phyloP scores from a whole-genome alignment of 2,329 filamentous ascomycete species.

The Xylaria sp. region DNA sequence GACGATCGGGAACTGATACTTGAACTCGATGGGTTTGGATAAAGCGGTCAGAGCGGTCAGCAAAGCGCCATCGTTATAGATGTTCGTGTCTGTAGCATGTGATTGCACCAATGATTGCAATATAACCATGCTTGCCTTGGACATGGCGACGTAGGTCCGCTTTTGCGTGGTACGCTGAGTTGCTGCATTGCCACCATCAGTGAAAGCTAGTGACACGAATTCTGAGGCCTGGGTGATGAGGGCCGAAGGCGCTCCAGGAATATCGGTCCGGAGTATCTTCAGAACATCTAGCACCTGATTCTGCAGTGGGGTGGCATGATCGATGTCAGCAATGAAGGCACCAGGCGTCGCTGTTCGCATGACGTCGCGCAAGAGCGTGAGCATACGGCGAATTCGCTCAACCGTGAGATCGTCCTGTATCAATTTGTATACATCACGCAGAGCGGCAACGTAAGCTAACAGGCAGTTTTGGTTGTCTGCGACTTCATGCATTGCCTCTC shows the following conservation, averaged over 20 bases:
- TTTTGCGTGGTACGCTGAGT: slow-evolving; percentile 55
- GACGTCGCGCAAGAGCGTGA: slow-evolving; percentile 76
- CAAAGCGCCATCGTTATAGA: slow-evolving; percentile 77
- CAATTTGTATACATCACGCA: slow-evolving; percentile 82
- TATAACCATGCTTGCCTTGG: slow-evolving; percentile 81
- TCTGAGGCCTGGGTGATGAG: slow-evolving; percentile 76
- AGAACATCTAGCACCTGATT: slow-evolving; percentile 74
- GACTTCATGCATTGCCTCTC: slow-evolving; percentile 56
- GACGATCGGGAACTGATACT: slow-evolving; percentile 80
- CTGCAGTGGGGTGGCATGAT: slow-evolving; percentile 79
- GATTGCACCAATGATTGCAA: slow-evolving; percentile 69
- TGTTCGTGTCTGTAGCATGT: slow-evolving; percentile 71
- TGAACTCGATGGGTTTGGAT: slow-evolving; percentile 75
- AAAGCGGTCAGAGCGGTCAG: slow-evolving; percentile 73
- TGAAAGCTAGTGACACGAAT: slow-evolving; percentile 77
- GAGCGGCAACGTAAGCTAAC: slow-evolving; percentile 82
- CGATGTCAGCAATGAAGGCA: slow-evolving; percentile 76
- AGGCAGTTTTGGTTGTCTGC: slow-evolving; percentile 82
- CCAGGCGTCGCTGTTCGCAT: slow-evolving; percentile 76
- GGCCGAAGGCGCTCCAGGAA: slow-evolving; percentile 72
- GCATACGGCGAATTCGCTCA: slow-evolving; percentile 72
- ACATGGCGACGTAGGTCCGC: slow-evolving; percentile 89
- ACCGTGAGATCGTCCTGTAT: slow-evolving; percentile 72
- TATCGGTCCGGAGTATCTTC: slow-evolving; percentile 73
- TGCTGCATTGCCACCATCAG: slow-evolving; percentile 52